Evolutionary conservation across 2,329 filamentous ascomycete species (phyloP).

Genomic region (Aspergillus hiratsukae): DNA sequence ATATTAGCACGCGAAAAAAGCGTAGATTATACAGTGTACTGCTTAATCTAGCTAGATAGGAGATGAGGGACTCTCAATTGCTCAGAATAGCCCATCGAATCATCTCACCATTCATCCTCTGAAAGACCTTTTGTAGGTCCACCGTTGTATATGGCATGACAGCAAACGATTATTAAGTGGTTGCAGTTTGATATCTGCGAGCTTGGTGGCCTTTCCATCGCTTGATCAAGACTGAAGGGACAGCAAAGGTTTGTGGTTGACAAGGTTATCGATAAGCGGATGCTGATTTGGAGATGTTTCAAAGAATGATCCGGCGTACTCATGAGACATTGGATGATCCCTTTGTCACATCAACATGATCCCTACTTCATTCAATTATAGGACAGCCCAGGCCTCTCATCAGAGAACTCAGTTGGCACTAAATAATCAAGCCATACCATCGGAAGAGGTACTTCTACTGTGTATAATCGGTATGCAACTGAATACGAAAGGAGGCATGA

Average conservation of each 20-base stretch:
- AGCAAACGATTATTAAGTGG: constrained; percentile 74
- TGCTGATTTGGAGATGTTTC: background rate
- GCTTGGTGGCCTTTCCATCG: background rate
- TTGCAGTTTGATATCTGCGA: constrained; percentile 13
- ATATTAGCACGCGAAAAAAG: background rate
- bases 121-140: constrained; percentile 50
- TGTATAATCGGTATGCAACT: background rate
- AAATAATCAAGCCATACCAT: background rate
- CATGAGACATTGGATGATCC: too few species aligned
- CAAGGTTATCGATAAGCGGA: background rate
- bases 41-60: background rate
- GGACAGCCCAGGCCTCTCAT: too few species aligned
- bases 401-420: background rate
- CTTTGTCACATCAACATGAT: too few species aligned
- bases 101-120: constrained; percentile 56
- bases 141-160: constrained; percentile 73
- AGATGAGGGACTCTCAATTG: background rate
- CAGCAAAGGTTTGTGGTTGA: background rate
- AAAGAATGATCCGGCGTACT: background rate
- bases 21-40: background rate
- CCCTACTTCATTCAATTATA: too few species aligned
- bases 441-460: background rate
- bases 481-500: background rate
- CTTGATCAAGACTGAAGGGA: background rate
- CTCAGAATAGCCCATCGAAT: background rate